phyloP scores from a whole-genome alignment of 306 rosid genomes.

The Gleditsia sinensis region DNA sequence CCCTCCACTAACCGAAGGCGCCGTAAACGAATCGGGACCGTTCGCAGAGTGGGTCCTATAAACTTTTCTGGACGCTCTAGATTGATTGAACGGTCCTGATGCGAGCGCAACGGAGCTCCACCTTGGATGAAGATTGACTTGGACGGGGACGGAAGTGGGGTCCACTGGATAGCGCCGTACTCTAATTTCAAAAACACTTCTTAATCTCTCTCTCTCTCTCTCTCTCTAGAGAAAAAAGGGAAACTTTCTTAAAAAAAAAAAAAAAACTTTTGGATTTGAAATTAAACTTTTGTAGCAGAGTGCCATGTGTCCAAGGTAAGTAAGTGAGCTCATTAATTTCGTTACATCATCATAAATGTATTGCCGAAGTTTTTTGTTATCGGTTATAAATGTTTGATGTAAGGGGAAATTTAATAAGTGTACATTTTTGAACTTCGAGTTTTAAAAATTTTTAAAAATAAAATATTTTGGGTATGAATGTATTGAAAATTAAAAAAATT shows the following conservation, averaged over 20 bases:
- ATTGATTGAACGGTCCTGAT: constrained; percentile 19
- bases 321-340: neutral
- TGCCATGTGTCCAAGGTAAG: neutral
- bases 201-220: neutral
- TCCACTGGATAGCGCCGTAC: constrained; percentile 9
- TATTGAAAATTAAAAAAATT: no score
- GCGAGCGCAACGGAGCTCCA: neutral
- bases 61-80: neutral
- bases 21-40: neutral
- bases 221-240: no score
- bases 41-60: constrained; percentile 11
- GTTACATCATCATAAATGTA: neutral
- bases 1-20: constrained; percentile 1
- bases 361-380: neutral
- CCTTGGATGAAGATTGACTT: neutral
- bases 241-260: neutral
- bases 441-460: neutral
- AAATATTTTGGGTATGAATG: neutral
- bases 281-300: neutral
- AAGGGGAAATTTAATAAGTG: neutral
- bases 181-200: neutral
- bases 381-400: neutral
- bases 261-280: neutral
- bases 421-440: neutral
- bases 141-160: neutral